Evolutionary conservation across 2,329 filamentous ascomycete species (phyloP), one percentile per base, ranked within the genome.

Genomic region (Calonectria crousiana): DNA sequence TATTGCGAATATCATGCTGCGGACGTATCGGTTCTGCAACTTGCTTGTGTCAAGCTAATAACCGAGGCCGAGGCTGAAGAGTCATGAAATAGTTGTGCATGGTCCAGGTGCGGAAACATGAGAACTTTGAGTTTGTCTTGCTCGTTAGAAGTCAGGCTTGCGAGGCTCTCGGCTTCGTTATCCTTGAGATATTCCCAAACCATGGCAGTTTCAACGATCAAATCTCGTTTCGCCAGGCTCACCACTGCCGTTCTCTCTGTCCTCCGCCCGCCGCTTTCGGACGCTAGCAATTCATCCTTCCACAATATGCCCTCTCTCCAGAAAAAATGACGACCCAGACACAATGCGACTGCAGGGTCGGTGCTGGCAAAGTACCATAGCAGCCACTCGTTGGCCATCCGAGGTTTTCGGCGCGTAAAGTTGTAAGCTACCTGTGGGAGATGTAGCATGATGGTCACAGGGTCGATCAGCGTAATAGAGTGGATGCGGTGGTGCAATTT

Each of bases 231-330:
- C 9, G 90, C 87, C 30, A 94, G 84, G 71, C 86, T 89, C 0
- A 93, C 91, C 0, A 90, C 91, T 14, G 92, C 88, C 44, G 81
- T 84, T 44, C 85, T 81, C 30, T 79, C 75, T 32, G 52, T 74
- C 67, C 79, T 74, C 75, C 67, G 69, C 8, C 75, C 76, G 5
- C 72, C 68, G 75, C 60, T 74, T 23, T 73, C 67, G 26, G 69
- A 73, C 0, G 58, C 73, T 44, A 88, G 75, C 58, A 94, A 82
- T 74, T 94, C 91, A 62, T 94, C 91, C 77, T 90, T 91, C 93
- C 93, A 95, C 10, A 94, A 84, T 49, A 93, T 90, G 76, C 93
- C 94, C 77, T 94, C 89, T 32, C 87, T 87, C 93, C 93, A 95
- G 83, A 94, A 94, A 84, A 95, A 94, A 78, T 92, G 89, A 4